These are phyloP conservation scores for Cercophora samala DNA, from an alignment of 495 filamentous ascomycete genomes.

Conservation along the genomic window DNA sequence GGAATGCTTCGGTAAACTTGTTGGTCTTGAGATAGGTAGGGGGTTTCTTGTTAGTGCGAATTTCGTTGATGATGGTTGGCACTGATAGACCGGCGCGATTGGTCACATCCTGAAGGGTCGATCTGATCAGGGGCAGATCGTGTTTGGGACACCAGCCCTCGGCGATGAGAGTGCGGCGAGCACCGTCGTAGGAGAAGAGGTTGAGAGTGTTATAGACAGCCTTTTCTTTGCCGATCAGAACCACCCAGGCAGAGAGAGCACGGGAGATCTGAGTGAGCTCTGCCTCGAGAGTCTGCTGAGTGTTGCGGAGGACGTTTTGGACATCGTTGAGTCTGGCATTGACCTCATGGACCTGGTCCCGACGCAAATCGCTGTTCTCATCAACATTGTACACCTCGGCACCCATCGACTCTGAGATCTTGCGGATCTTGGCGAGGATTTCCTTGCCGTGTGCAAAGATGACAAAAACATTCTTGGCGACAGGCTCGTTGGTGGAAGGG, in stretches of 20 bases:
- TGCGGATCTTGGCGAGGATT: slow-evolving; percentile 96
- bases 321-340: slow-evolving; percentile 89
- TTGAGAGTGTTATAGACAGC: slow-evolving; percentile 96
- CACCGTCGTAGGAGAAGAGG: slow-evolving; percentile 91
- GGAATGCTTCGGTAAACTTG: slow-evolving; percentile 96
- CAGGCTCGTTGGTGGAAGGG: slow-evolving; percentile 81
- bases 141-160: slow-evolving; percentile 97
- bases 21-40: slow-evolving; percentile 96
- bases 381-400: slow-evolving; percentile 95
- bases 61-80: slow-evolving; percentile 96
- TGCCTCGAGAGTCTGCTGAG: slow-evolving; percentile 89
- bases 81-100: slow-evolving; percentile 91
- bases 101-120: slow-evolving; percentile 95
- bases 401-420: slow-evolving; percentile 95
- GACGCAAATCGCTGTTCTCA: slow-evolving; percentile 88
- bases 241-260: slow-evolving; percentile 90
- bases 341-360: slow-evolving; percentile 95
- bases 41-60: slow-evolving; percentile 91
- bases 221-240: slow-evolving; percentile 97
- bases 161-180: slow-evolving; percentile 91
- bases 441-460: slow-evolving; percentile 99
- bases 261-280: slow-evolving; percentile 91
- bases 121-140: slow-evolving; percentile 83
- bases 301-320: slow-evolving; percentile 86
- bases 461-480: slow-evolving; percentile 97